Base-by-base conservation (phyloP, 495 filamentous ascomycete species). In the Neurospora sp. region DNA sequence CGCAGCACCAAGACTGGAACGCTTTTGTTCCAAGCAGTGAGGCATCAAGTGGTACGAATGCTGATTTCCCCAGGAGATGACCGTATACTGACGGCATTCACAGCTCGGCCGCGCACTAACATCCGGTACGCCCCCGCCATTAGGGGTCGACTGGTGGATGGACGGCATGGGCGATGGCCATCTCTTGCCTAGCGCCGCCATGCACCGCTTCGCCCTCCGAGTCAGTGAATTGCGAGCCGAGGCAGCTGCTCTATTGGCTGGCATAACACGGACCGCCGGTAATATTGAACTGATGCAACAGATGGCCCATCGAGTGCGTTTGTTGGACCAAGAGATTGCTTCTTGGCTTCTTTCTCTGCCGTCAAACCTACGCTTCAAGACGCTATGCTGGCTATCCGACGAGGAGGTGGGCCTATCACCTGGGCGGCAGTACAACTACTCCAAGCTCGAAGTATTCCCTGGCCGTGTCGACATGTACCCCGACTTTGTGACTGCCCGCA, bases 401-500 rank as follows among this genome's bases (percentile, higher is more conserved):
- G 82, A 86, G 74, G 75, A 79, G 40, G 69, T 81, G 8, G 75
- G 16, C 7, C 38, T 20, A 37, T 16, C 22, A 70, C 69, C 75
- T 78, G 22, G 78, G 77, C 22, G 79, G 82, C 73, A 83, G n/a
- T 1, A 45, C 42, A 45, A 45, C 70, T 81, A 82, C 69, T 45
- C 68, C 9, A 73, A 81, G 35, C 76, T 78, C 8, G 85, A 86
- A n/a, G 82, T 84, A 0, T 88, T 82, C 72, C 85, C 86, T 0
- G 86, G 86, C 31, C 80, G 82, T n/a, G 78, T 88, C 38, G 86
- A 88, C 72, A 75, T 84, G 37, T 88, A 86, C 74, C 74, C 72
- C 8, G 85, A 87, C 75, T 78, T 87, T 68, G 83, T 82, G 74
- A 82, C 83, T 12, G 82, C 82, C 14, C 82, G 77, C 70, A 78